Base-by-base conservation (phyloP, 2,329 filamentous ascomycete genomes). In the Chaetomiaceae sp. region DNA sequence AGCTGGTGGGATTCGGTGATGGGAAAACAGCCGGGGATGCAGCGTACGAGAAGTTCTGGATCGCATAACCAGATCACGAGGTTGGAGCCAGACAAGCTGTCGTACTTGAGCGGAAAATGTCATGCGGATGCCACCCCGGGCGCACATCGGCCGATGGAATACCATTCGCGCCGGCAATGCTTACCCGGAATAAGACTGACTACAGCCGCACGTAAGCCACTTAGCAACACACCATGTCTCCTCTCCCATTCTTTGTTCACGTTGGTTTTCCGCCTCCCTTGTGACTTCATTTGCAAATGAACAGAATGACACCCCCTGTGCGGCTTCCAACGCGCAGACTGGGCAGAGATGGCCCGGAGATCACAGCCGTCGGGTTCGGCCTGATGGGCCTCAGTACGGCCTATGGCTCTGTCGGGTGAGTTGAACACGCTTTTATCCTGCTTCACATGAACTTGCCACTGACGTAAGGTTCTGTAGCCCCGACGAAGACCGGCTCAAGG, bases 281-380 rank as follows among this genome's bases (percentile, higher is more conserved):
- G 10, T 26, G 14, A 15, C 14, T 39, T 14, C 2, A 17, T 9
- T 12, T 5, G 11, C 4, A 17, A 18, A 6, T 24, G 10, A 15
- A n/a, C 9, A 36, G 19, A 30, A 54, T 54, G 52, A 24, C 56
- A 19, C 48, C 55, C 2, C 53, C 50, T 3, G 41, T 19, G 12
- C 37, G 48, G 34, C 50, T 60, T n/a, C 58, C 60, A 12, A 72
- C 67, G 14, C 68, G 66, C 44, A 67, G 67, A 35, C 65, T 81
- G 22, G 75, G 76, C 51, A 72, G 68, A 52, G 65, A 74, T 52
- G 76, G 76, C 12, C 74, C 75, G 1, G 55, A 69, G n/a, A 70
- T 81, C 29, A 66, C 70, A 5, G 65, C 67, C 14, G 55, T 80
- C 8, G 76, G 77, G 11, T 70, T 78, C 34, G 75, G 77, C 14